Evolutionary conservation across 768 basidiomycete genomes (phyloP), one percentile per base, ranked within the genome.

Genomic region (Russula abietina): DNA sequence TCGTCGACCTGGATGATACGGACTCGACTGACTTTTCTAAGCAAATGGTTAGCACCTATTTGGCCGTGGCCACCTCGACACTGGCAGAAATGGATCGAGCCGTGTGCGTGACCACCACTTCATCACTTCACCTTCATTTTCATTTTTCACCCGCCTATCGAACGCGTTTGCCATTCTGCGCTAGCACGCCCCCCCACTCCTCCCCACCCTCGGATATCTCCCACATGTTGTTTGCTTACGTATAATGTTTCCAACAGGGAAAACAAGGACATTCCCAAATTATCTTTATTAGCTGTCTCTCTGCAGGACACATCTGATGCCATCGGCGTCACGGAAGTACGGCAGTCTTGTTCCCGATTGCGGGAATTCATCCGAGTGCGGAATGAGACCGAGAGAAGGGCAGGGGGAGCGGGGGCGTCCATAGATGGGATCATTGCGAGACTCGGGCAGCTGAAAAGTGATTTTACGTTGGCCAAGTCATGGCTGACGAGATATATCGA

Each of bases 11-110:
- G 30, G 39, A 62, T 32, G 61, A 62, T 36, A 17, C 16, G 1
- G 61, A 62, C 26, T 62, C 61, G 61, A 58, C 61, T 19, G 61
- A 62, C n/a, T 62, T 62, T 48, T 57, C 61, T 33, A 58, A 32
- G 8, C 61, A 62, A 50, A 51, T 62, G 61, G 56, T 62, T 9
- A 11, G 19, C 12, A 62, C 61, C 14, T 62, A 57, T 43, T n/a
- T 62, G 2, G 56, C 61, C 10, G 50, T 45, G 43, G 56, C 56
- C 14, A 46, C 45, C 5, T 62, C 61, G 33, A 58, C 61, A 33
- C 8, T 62, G 32, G 8, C 12, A 26, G 56, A 62, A 26, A 62
- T 62, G 61, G 56, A 62, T 14, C 41, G 14, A 28, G 61, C 61
- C 43, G 19, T 58, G 61, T 62, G 32, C 50, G 61, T 58, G 22